phyloP scores from a whole-genome alignment of 1,139 yeast species.

The Scheffersomyces lignicola region DNA sequence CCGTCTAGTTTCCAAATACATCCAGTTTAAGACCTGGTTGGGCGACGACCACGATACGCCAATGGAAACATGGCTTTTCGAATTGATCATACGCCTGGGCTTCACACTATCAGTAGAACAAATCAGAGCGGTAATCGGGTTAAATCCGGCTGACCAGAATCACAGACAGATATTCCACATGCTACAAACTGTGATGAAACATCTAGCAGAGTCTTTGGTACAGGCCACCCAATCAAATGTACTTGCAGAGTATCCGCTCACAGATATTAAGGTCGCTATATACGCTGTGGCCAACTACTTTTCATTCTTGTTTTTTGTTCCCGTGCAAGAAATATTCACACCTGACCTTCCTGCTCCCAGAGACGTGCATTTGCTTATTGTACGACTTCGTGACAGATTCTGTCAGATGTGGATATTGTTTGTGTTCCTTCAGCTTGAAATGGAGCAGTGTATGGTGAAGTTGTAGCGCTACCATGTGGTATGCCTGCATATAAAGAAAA shows the following conservation, averaged over 20 bases:
- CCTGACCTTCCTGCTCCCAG: too few species aligned
- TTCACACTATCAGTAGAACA: slow-evolving; percentile 15
- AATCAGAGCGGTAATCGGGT: slow-evolving; percentile 15
- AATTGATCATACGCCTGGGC: slow-evolving; percentile 15
- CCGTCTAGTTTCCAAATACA: background rate
- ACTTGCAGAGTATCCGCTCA: slow-evolving; percentile 20
- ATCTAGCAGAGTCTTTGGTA: slow-evolving; percentile 12
- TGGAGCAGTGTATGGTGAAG: background rate
- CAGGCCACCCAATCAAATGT: slow-evolving; percentile 7
- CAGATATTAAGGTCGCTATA: slow-evolving; percentile 20
- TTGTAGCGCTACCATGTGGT: slow-evolving; percentile 1
- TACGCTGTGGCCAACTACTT: slow-evolving; percentile 21
- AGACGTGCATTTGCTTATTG: background rate
- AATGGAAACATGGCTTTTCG: slow-evolving; percentile 16
- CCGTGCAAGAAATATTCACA: slow-evolving; percentile 9
- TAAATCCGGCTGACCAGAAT: slow-evolving; percentile 8
- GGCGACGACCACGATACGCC: slow-evolving; percentile 4
- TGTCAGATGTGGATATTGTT: slow-evolving; percentile 3
- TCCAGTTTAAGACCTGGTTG: slow-evolving; percentile 3
- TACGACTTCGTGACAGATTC: slow-evolving; percentile 1
- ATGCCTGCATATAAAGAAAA: too few species aligned
- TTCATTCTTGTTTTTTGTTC: slow-evolving; percentile 20
- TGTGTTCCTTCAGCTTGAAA: background rate
- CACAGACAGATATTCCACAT: slow-evolving; percentile 13
- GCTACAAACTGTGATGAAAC: slow-evolving; percentile 11